Base-by-base conservation (phyloP, 306 rosid genomes). In the barrel medic (Medicago truncatula) region DNA sequence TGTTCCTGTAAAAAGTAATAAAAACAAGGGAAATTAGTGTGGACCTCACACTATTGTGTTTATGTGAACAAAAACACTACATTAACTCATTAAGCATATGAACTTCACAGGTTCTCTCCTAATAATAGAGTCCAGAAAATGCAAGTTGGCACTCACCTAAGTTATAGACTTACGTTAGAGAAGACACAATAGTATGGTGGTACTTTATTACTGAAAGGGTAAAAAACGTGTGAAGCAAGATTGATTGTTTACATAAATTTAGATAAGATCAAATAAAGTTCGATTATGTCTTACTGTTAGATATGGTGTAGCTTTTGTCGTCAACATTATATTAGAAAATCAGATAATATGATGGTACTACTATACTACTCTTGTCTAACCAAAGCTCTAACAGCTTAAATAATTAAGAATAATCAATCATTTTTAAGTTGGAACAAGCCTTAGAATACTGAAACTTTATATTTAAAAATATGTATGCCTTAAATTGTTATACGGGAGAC, bases 71-170 rank as follows among this genome's bases (percentile, higher is more conserved):
- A 49, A 39, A 7, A 38, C 34, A 47, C 34, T 34, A 6, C 16
- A 53, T 53, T 20, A 20, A 54, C 9, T 47, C 11, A 20, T 39
- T 50, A 21, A 41, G 25, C 74, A n/a, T 23, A 47, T 44, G 47
- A 31, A 28, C n/a, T 47, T 36, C 70, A 60, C 47, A n/a, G 5
- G 8, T 40, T 57, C 67, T 23, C 28, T 43, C 67, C n/a, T 44
- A 4, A 10, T 54, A 54, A 46, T 12, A 46, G 14, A 38, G 38
- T 28, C 15, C 9, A 44, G 9, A 5, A 74, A 23, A 67, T 81
- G 81, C 78, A 47, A 81, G 73, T 39, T 70, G 78, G 78, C 78
- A 81, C 40, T 53, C 49, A 31, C 15, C 39, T 59, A 59, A 25
- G 25, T 36, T 63, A 63, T 8, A 74, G 66, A 47, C 50, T 74